phyloP scores from a whole-genome alignment of 2,329 filamentous ascomycete species.

The Diaporthe destruens region DNA sequence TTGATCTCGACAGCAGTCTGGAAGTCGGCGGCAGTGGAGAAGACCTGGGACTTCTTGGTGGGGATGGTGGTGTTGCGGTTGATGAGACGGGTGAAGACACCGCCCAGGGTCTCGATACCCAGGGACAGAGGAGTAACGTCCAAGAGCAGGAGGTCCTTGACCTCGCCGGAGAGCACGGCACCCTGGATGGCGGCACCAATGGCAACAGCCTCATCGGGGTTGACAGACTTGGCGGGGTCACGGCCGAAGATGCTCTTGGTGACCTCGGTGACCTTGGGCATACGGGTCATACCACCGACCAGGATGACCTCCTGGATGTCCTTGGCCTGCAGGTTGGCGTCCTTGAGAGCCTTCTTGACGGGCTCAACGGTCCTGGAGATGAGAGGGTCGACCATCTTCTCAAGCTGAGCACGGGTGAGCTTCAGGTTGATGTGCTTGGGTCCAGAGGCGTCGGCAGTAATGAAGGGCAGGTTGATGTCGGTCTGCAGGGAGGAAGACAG shows the following conservation, averaged over 20 bases:
- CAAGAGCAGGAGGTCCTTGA: conserved; percentile 94
- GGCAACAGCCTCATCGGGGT: conserved; percentile 97
- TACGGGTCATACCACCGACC: conserved; percentile 99
- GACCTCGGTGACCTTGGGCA: conserved; percentile 97
- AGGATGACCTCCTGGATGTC: conserved; percentile 98
- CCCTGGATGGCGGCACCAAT: conserved; percentile 98
- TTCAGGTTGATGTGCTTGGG: conserved; percentile 99
- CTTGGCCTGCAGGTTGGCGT: conserved; percentile 89
- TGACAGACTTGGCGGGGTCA: conserved; percentile 97
- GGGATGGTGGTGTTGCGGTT: conserved; percentile 99
- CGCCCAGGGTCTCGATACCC: conserved; percentile 97
- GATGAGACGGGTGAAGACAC: conserved; percentile 98
- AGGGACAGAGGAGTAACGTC: conserved; percentile 97
- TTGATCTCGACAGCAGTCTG: conserved; percentile 99
- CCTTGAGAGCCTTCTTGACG: conserved; percentile 96
- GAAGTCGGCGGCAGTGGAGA: conserved; percentile 98
- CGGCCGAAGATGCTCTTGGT: conserved; percentile 98
- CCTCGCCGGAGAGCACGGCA: conserved; percentile 95
- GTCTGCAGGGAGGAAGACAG: conserved; percentile 94
- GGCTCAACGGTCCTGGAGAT: conserved; percentile 90
- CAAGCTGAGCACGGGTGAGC: conserved; percentile 91
- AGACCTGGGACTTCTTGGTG: conserved; percentile 98
- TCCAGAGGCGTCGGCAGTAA: conserved; percentile 93
- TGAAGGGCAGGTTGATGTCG: conserved; percentile 98
- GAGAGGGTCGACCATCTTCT: conserved; percentile 90